A percentile compares a stretch with the other conserved stretches of the same genome.
Conservation (phyloP, 768 basidiomycete species). For the Mycena vulgaris region DNA sequence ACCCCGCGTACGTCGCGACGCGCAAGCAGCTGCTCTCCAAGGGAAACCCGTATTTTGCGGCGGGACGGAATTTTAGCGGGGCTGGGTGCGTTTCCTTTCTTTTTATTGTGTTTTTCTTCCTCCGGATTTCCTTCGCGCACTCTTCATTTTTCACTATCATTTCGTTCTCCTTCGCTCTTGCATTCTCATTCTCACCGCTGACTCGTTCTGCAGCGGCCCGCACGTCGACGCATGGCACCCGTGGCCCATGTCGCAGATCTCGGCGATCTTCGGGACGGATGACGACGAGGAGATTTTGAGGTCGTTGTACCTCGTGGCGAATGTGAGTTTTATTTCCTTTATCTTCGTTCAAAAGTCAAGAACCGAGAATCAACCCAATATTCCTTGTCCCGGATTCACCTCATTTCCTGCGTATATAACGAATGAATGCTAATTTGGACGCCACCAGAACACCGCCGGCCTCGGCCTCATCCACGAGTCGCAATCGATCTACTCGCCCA, state of each 20-base stretch:
- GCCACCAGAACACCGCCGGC: constrained; percentile 31
- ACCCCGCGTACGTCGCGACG: constrained; percentile 77
- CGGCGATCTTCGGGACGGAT: constrained; percentile 81
- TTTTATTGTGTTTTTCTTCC: not conserved
- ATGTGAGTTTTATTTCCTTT: constrained; percentile 69
- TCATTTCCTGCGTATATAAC: no score
- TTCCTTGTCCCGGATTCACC: no score
- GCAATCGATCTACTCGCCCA: constrained; percentile 23
- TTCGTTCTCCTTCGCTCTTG: no score
- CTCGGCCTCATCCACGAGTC: constrained; percentile 34
- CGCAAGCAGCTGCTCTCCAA: constrained; percentile 72
- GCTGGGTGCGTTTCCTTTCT: constrained; percentile 67
- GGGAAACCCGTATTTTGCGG: constrained; percentile 79
- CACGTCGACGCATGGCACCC: constrained; percentile 82
- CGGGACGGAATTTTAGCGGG: constrained; percentile 75
- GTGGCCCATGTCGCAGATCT: constrained; percentile 89
- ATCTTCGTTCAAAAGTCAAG: no score
- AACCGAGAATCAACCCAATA: no score
- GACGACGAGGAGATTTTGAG: constrained; percentile 77
- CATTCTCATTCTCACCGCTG: no score
- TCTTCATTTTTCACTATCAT: no score
- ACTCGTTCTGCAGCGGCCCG: constrained; percentile 81
- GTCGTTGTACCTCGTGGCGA: constrained; percentile 75
- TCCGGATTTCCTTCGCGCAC: no score
- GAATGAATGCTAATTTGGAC: no score